Base-by-base conservation (phyloP, 1,284 basidiomycete species). In the Exsudoporus floridanus region DNA sequence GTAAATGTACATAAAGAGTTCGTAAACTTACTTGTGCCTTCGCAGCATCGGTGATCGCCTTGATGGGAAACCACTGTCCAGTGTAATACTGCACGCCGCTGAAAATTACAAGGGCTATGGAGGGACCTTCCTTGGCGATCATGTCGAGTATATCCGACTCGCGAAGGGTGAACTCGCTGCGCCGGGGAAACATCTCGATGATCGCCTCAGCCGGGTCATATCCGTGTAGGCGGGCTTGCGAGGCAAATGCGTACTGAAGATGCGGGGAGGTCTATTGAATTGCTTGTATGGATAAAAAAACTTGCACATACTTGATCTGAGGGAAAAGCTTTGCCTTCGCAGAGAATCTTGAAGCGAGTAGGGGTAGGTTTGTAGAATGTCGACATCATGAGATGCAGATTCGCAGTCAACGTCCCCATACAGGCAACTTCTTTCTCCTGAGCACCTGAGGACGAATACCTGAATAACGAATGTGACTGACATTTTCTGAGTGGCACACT, bases 11-110 rank as follows among this genome's bases (percentile, higher is more conserved):
- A 49, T 42, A 54, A 56, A 28, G n/a, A 19, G 44, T 53, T 48
- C 50, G 60, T 57, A 54, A 54, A 63, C 70, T 58, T 58, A 90
- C 91, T 79, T 90, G 79, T 55, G 81, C 82, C 68, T 92, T 86
- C n/a, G 92, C 88, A 54, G 89, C 92, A 54, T 78, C 79, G 14
- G 94, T 93, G 65, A 99, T 89, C 23, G 75, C 73, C 65, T 88
- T 66, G 74, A 98, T 92, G 51, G 93, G 88, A 73, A 99, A 98
- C 70, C 80, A 83, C 73, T 99, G 95, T n/a, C 95, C 97, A 12
- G 94, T 96, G 73, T 98, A 98, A 76, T 95, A 99, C 72, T 99
- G 96, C 12, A 97, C 83, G 1, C 93, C 92, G 52, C 88, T 86
- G 65, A 98, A 89, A 57, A 96, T 81, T 51, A 98, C 92, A 46